Evolutionary conservation across 2,329 filamentous ascomycete genomes (phyloP), one percentile per base, ranked within the genome.

Genomic region (Tolypocladium pustulatum): DNA sequence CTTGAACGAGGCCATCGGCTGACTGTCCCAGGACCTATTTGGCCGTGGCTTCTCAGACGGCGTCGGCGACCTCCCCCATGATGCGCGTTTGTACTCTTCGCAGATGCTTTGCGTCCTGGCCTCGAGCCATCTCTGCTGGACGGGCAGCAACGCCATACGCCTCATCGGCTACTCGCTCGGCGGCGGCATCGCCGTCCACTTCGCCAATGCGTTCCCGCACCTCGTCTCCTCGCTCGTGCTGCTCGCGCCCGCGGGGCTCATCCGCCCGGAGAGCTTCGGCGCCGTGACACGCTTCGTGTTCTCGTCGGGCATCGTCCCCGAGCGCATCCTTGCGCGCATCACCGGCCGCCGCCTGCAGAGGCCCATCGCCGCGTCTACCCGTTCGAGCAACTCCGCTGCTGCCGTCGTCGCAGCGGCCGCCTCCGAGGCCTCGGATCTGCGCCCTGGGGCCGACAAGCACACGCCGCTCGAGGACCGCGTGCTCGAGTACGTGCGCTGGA

Each of bases 151-250:
- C 51, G 79, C 77, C 54, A 85, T 94, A 68, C 81, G 81, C 54
- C 72, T 96, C 25, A 74, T 92, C 15, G 91, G 91, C 13, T 96
- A 94, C 73, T 92, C 88, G 0, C 80, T 96, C 0, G 91, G 91
- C 59, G 91, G 91, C 54, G 89, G 88, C 57, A 86, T 96, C 58
- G 85, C 86, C 5, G 83, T 86, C 7, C 83, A 86, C 61, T 93
- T 95, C 68, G 84, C 89, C 8, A 83, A 83, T 12, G 81, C 85
- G 59, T 91, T 92, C 68, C 88, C 90, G 0, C 69, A 82, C 54
- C 76, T 93, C 58, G 79, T 96, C 17, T 79, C 81, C 15, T 83
- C 81, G 12, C 77, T 97, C 27, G 78, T 94, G 13, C 81, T 96
- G 7, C 80, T 97, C 49, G 90, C 91, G 0, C 91, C 92, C 0